Evolutionary conservation across 2,329 filamentous ascomycete species (phyloP), one percentile per base, ranked within the genome.

Genomic region (Botrytis galanthina): DNA sequence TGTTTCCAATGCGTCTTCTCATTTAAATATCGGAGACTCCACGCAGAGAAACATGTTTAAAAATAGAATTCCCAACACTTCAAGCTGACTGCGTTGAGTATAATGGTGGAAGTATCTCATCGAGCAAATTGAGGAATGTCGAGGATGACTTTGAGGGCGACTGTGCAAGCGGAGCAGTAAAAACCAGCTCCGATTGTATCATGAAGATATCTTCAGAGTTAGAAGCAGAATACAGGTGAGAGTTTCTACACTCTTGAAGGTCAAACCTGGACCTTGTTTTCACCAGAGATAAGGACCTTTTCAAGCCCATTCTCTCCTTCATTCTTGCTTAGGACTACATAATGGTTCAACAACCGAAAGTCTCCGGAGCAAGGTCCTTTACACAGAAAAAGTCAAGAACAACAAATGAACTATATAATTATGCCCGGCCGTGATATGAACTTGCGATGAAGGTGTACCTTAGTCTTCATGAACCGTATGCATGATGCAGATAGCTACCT

Each of bases 391-490:
- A n/a, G 22, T 37, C 12, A 16, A 60, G 4, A 3, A 20, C 5
- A 4, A n/a, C 5, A 14, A 3, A 16, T 22, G 59, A 3, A 22
- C 18, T 61, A 16, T 16, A 8, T 10, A 61, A 16, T 7, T 3
- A 10, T 12, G 6, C 4, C 3, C 39, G 26, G 6, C 32, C 12
- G 39, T 42, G 39, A 42, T 42, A 42, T 42, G 39, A 12, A 42
- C 39, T 42, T 42, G 39, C 39, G 39, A 42, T 42, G 39, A 42
- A 3, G 14, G 39, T n/a, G 22, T 39, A 16, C 2, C 14, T 4
- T 18, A 4, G 10, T 4, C 22, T 22, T 4, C 5, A 16, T 4
- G 4, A 35, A 29, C 12, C 0, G 4, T 26, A 2, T 39, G 5
- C 3, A 8, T 7, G 20, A 4, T 39, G 6, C 3, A 9, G 14